Evolutionary conservation across 345 rosid species (phyloP), one percentile per base, ranked within the genome.

Genomic region (Citrus cavaleriei): DNA sequence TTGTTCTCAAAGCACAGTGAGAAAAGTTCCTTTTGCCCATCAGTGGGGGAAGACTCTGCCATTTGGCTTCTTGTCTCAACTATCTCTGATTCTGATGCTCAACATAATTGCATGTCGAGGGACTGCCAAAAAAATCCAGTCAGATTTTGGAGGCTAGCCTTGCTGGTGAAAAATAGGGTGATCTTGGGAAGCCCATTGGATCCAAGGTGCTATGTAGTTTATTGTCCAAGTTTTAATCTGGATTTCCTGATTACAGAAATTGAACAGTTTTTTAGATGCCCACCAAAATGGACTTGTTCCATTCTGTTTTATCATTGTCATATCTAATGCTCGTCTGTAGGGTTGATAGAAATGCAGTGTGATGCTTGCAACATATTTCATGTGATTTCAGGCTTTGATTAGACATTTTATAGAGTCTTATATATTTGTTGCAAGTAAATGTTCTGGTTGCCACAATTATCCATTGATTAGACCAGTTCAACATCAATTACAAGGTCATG

Each of bases 1-100:
- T 77, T 74, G 81, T 86, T 84, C 81, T 84, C 87, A 27, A 85
- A 89, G 71, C 80, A 81, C 38, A 65, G 72, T n/a, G 80, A 74
- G 76, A 84, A 81, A 74, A 51, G 81, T 79, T 78, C 83, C 70
- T 83, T 77, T 79, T 82, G 83, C 75, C 90, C 80, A 65, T 66
- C 83, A 42, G 90, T 86, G 34, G 90, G 80, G 42, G 92, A 88
- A 80, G 93, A 92, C 82, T 73, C 81, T 62, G 95, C 89, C 37
- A 68, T 93, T 78, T 93, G 97, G 96, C 84, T 92, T 84, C 86
- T 95, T 87, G 86, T 91, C 79, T 86, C 84, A 30, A 87, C 91
- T 24, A 83, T 59, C 27, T 60, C 83, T 54, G 84, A 85, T 80
- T 57, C 84, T 72, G 89, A 84, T 24, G 71, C 51, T 80, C 85